phyloP scores from a whole-genome alignment of 1,284 basidiomycete species.

The Pterulicium gracile region DNA sequence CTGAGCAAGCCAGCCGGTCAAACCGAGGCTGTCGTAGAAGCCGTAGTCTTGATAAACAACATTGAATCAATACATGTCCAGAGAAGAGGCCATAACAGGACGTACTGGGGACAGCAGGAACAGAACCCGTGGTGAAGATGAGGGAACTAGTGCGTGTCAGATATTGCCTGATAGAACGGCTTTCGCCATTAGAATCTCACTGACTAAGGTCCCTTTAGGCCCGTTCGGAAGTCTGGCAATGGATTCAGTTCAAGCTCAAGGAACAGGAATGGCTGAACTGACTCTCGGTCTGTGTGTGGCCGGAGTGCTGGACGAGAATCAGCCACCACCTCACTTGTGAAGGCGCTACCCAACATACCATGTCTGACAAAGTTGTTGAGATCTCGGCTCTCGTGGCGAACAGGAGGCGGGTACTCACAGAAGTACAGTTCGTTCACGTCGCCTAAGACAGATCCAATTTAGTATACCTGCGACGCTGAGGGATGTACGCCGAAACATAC shows the following conservation, averaged over 20 bases:
- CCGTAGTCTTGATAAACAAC: conserved; percentile 14
- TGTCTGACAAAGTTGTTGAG: conserved; percentile 12
- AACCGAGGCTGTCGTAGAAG: conserved; percentile 25
- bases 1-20: conserved; percentile 20
- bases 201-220: conserved; percentile 23
- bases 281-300: conserved; percentile 24
- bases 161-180: not conserved
- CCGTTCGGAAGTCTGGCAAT: conserved; percentile 18
- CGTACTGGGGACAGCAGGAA: conserved; percentile 17
- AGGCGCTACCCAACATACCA: conserved; percentile 11
- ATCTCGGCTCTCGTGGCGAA: not conserved
- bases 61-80: not conserved
- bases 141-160: conserved; percentile 14
- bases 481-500: too few relatives aligned
- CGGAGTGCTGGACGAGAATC: conserved; percentile 18
- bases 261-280: not conserved
- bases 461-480: not conserved
- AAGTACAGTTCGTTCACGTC: conserved; percentile 23
- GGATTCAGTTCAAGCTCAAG: not conserved
- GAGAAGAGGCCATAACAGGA: not conserved
- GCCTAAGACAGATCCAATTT: conserved; percentile 9
- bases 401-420: conserved; percentile 14
- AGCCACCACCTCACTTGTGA: not conserved
- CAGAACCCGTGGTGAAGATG: conserved; percentile 22
- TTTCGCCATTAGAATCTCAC: too few relatives aligned